A percentile compares a stretch with the other conserved stretches of the same genome.
These are phyloP conservation scores for Mariannaea sp. DNA, from an alignment of 2,329 filamentous ascomycete species.

Conservation along the genomic window DNA sequence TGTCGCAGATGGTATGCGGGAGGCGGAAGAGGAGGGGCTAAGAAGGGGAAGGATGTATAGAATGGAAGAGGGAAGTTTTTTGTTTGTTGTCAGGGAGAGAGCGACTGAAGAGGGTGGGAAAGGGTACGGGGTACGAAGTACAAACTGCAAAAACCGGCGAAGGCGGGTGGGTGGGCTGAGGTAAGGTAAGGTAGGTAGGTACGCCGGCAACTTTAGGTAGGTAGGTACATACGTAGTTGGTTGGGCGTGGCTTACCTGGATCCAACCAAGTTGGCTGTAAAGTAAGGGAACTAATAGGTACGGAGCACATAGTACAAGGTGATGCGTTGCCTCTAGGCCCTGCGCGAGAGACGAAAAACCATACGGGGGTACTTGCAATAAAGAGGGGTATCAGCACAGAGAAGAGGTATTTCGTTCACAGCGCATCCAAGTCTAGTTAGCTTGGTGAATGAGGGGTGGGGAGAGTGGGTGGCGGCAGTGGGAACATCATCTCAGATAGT, in stretches of 20 bases:
- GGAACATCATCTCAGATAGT: slow-evolving; percentile 12
- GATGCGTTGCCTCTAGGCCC: too few relatives aligned
- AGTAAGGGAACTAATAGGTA: too few relatives aligned
- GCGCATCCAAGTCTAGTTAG: slow-evolving; percentile 6
- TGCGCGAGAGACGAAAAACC: too few relatives aligned
- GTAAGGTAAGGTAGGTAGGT: not conserved
- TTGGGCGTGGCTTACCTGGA: too few relatives aligned
- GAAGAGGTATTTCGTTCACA: too few relatives aligned
- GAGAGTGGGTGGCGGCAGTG: slow-evolving; percentile 11
- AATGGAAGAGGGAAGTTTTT: slow-evolving; percentile 31
- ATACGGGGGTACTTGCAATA: not conserved
- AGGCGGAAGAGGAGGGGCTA: slow-evolving; percentile 18
- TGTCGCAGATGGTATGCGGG: slow-evolving; percentile 22
- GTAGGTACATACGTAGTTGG: too few relatives aligned
- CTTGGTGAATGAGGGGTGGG: slow-evolving; percentile 4
- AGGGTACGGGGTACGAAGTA: slow-evolving; percentile 1
- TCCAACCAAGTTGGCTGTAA: too few relatives aligned
- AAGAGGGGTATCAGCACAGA: not conserved
- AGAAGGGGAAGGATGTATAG: slow-evolving; percentile 24
- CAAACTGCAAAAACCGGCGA: not conserved
- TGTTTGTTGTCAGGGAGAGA: slow-evolving; percentile 35
- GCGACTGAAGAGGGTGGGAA: slow-evolving; percentile 30
- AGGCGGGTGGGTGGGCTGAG: not conserved
- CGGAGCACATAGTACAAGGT: too few relatives aligned
- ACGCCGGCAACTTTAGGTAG: too few relatives aligned